phyloP scores from a whole-genome alignment of 345 rosid species.

The Corchorus olitorius region DNA sequence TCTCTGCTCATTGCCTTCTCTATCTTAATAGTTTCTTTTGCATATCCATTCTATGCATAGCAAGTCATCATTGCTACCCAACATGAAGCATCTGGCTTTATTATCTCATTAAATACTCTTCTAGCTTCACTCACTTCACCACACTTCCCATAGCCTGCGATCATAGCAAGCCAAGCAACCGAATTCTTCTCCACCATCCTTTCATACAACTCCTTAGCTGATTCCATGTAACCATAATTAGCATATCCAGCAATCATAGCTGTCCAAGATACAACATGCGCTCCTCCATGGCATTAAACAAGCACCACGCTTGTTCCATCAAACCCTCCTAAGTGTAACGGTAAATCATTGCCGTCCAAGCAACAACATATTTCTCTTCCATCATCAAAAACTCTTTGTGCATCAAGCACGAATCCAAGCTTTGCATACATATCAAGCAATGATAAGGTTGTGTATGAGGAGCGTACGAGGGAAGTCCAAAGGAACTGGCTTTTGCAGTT shows the following conservation, averaged over 20 bases:
- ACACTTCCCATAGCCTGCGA: slow-evolving; percentile 51
- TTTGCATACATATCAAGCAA: slow-evolving; percentile 52
- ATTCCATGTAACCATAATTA: slow-evolving; percentile 40
- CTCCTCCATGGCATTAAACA: slow-evolving; percentile 41
- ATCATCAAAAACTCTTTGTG: slow-evolving; percentile 54
- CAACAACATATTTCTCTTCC: slow-evolving; percentile 51
- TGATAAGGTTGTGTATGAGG: slow-evolving; percentile 44
- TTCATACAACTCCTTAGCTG: slow-evolving; percentile 40
- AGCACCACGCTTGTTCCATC: slow-evolving; percentile 36
- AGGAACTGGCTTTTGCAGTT: slow-evolving; percentile 30
- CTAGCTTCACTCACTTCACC: slow-evolving; percentile 44
- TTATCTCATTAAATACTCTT: slow-evolving; percentile 42
- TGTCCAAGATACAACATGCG: slow-evolving; percentile 47
- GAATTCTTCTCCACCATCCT: slow-evolving; percentile 33
- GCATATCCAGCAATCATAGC: slow-evolving; percentile 62
- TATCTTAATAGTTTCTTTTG: slow-evolving; percentile 43
- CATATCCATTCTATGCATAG: slow-evolving; percentile 52
- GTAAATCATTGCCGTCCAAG: slow-evolving; percentile 67
- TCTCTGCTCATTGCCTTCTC: slow-evolving; percentile 33
- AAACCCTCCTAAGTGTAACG: slow-evolving; percentile 54
- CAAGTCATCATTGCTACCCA: slow-evolving; percentile 60
- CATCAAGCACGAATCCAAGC: slow-evolving; percentile 43
- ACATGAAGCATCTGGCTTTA: slow-evolving; percentile 39
- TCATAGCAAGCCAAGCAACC: slow-evolving; percentile 52
- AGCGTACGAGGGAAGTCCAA: slow-evolving; percentile 38